These are phyloP conservation scores for Kockiozyma suomiensis DNA, from an alignment of 805 yeast genomes.

Conservation along the genomic window DNA sequence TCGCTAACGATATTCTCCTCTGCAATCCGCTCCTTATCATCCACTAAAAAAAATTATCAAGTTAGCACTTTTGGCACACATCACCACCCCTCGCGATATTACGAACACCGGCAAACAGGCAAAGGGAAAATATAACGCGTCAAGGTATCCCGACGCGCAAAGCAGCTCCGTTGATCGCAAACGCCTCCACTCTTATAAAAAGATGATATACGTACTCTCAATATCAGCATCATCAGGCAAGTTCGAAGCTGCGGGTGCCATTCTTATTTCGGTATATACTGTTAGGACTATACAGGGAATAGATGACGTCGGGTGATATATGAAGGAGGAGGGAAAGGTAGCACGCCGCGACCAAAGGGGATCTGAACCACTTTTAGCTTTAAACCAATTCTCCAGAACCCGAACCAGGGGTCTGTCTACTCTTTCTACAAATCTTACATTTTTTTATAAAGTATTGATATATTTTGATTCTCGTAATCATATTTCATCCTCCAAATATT, in stretches of 20 bases:
- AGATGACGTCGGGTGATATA: no score
- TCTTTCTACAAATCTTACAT: no score
- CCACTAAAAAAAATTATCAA: conserved; percentile 15
- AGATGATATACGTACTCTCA: conserved; percentile 17
- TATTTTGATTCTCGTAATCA: neutral
- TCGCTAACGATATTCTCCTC: conserved; percentile 31
- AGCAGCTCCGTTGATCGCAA: no score
- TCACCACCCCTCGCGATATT: neutral
- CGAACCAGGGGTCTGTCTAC: neutral
- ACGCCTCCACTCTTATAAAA: neutral
- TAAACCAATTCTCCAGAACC: neutral
- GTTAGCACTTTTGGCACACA: no score
- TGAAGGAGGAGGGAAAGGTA: no score
- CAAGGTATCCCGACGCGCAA: no score
- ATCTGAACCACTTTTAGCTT: neutral
- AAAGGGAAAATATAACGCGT: neutral
- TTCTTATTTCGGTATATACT: neutral
- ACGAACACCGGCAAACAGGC: no score
- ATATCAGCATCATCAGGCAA: conserved; percentile 23
- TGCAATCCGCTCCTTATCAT: conserved; percentile 27
- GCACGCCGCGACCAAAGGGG: neutral
- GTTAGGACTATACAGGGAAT: no score
- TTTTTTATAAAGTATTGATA: no score
- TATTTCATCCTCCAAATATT: conserved; percentile 48
- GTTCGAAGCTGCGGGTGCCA: conserved; percentile 30